Conservation (phyloP, 1,139 yeast genomes). For the Kluyveromyces marxianus region DNA sequence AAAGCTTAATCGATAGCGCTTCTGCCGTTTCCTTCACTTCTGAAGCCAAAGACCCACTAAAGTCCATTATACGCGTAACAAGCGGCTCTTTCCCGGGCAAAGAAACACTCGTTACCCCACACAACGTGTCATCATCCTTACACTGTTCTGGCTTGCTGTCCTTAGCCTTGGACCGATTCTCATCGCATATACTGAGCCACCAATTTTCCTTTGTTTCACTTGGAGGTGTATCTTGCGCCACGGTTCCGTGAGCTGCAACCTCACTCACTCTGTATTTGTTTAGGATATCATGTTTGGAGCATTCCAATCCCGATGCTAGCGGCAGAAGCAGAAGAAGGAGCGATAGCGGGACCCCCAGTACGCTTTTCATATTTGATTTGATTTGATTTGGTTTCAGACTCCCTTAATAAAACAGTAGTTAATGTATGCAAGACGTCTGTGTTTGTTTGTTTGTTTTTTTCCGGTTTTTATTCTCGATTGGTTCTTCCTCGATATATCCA, state of each 20-base stretch:
- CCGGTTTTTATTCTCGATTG: too few relatives aligned
- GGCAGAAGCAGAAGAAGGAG: neutral
- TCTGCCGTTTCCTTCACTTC: slow-evolving; percentile 12
- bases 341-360: neutral
- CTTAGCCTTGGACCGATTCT: slow-evolving; percentile 29
- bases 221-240: slow-evolving; percentile 65
- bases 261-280: slow-evolving; percentile 19
- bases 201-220: slow-evolving; percentile 54
- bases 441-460: too few relatives aligned
- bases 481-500: too few relatives aligned
- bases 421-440: too few relatives aligned
- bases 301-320: slow-evolving; percentile 13
- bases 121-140: slow-evolving; percentile 60
- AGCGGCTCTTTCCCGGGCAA: slow-evolving; percentile 36
- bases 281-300: slow-evolving; percentile 20
- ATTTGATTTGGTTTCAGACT: too few relatives aligned
- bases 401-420: neutral
- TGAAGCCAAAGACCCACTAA: slow-evolving; percentile 11
- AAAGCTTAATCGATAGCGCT: slow-evolving; percentile 38
- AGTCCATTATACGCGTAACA: slow-evolving; percentile 24
- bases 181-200: slow-evolving; percentile 65
- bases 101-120: slow-evolving; percentile 52
- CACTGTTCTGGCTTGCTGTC: slow-evolving; percentile 37
- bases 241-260: slow-evolving; percentile 14
- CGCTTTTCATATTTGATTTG: neutral